phyloP scores from a whole-genome alignment of 2,329 filamentous ascomycete species.

The Fusarium mundagurra region DNA sequence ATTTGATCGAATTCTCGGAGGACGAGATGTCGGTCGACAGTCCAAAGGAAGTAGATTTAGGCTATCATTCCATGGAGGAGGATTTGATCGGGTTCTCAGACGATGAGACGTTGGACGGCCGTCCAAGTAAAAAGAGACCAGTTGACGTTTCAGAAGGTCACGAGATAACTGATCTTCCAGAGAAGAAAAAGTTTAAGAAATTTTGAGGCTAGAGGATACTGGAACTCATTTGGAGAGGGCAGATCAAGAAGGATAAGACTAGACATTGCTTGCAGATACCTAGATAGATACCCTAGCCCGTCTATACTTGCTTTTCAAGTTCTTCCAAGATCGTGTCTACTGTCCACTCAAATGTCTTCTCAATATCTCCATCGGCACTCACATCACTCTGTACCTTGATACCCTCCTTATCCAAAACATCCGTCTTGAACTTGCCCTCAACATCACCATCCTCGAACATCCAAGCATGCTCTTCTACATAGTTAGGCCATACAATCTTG shows the following conservation, averaged over 20 bases:
- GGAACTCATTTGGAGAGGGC: not conserved
- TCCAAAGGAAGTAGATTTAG: not conserved
- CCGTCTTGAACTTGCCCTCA: slow-evolving; percentile 62
- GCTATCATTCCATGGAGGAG: not conserved
- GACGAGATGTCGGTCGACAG: not conserved
- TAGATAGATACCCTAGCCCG: not conserved
- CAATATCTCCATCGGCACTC: slow-evolving; percentile 66
- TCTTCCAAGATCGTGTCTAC: slow-evolving; percentile 68
- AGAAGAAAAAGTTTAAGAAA: not conserved
- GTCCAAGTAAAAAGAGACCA: not conserved
- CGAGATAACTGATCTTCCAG: not conserved
- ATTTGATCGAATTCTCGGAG: not conserved
- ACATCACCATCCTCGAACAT: slow-evolving; percentile 79
- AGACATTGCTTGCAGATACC: not conserved
- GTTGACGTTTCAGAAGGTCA: not conserved
- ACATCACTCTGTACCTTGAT: slow-evolving; percentile 61
- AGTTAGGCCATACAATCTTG: slow-evolving; percentile 95
- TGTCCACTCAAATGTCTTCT: slow-evolving; percentile 72
- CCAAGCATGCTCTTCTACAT: slow-evolving; percentile 82
- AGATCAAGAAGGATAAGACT: not conserved
- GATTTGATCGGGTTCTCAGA: not conserved
- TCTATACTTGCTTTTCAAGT: slow-evolving; percentile 47
- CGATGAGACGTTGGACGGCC: not conserved
- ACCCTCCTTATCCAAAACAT: slow-evolving; percentile 54
- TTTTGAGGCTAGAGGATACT: not conserved